Conservation (phyloP, 1,284 basidiomycete species). For the Tilletiaria anomala region DNA sequence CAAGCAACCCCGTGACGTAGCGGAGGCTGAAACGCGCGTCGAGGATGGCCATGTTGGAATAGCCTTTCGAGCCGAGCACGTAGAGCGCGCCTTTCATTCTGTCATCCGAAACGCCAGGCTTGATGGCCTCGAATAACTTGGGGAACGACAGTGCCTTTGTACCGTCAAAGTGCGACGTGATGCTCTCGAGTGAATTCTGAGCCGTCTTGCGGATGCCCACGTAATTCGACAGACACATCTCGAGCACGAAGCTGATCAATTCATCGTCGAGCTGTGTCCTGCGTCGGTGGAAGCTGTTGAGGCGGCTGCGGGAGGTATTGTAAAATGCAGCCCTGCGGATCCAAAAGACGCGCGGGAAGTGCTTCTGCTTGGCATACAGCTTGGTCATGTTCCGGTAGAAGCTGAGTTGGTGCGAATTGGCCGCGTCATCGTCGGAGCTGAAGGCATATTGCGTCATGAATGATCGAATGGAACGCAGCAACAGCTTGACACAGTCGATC, state of each 20-base stretch:
- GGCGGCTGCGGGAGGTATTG: constrained; percentile 51
- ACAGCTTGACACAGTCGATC: constrained; percentile 63
- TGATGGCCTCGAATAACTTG: constrained; percentile 54
- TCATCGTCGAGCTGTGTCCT: constrained; percentile 66
- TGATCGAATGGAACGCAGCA: constrained; percentile 39
- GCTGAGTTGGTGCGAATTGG: constrained; percentile 15
- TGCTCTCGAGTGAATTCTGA: constrained; percentile 56
- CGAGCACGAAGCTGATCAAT: constrained; percentile 61
- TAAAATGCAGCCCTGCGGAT: constrained; percentile 59
- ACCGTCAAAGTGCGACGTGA: constrained; percentile 64
- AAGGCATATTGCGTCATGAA: constrained; percentile 28
- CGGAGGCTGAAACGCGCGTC: constrained; percentile 56
- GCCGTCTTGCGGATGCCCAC: constrained; percentile 48
- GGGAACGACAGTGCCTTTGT: constrained; percentile 62
- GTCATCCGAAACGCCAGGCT: constrained; percentile 56
- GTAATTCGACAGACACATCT: constrained; percentile 53
- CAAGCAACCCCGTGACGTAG: constrained; percentile 59
- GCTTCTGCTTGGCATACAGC: constrained; percentile 56
- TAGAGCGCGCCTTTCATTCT: constrained; percentile 91
- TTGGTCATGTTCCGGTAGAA: constrained; percentile 42
- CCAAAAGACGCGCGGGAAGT: constrained; percentile 60
- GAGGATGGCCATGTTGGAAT: constrained; percentile 41
- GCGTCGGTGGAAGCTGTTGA: constrained; percentile 65
- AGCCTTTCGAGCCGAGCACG: constrained; percentile 61
- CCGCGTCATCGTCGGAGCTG: constrained; percentile 38